These are phyloP conservation scores for Scheffersomyces coipomensis DNA, from an alignment of 805 yeast genomes.

Conservation along the genomic window DNA sequence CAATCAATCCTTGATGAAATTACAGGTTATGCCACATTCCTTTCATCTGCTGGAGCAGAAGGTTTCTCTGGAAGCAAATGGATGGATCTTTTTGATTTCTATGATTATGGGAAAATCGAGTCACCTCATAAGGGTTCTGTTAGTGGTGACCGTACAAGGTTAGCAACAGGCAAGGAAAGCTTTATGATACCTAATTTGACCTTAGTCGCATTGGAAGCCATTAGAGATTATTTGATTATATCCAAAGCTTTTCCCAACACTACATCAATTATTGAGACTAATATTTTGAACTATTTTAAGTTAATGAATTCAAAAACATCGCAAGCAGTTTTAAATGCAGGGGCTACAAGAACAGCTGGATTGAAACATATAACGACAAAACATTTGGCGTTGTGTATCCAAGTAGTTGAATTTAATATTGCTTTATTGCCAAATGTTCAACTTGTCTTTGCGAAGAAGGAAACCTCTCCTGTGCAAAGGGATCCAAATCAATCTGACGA, in stretches of 20 bases:
- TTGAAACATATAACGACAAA: conserved; percentile 71
- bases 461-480: background rate
- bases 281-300: conserved; percentile 42
- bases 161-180: conserved; percentile 15
- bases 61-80: conserved; percentile 28
- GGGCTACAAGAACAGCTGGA: conserved; percentile 74
- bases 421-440: conserved; percentile 36
- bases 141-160: background rate
- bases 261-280: conserved; percentile 38
- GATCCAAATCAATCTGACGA: conserved; percentile 20
- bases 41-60: conserved; percentile 15
- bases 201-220: conserved; percentile 16
- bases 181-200: conserved; percentile 31
- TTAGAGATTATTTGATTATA: conserved; percentile 57
- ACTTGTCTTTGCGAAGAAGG: conserved; percentile 9
- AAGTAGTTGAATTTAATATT: conserved; percentile 49
- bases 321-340: conserved; percentile 68
- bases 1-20: conserved; percentile 26
- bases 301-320: conserved; percentile 53
- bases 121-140: background rate
- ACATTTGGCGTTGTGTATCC: conserved; percentile 67
- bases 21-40: conserved; percentile 19
- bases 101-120: conserved; percentile 5
- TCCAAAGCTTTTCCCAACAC: conserved; percentile 53
- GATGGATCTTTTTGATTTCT: conserved; percentile 24